Percentiles rank a stretch among this genome's conserved stretches.
phyloP scores from a whole-genome alignment of 495 filamentous ascomycete species.

The Rostrohypoxylon terebratum region DNA sequence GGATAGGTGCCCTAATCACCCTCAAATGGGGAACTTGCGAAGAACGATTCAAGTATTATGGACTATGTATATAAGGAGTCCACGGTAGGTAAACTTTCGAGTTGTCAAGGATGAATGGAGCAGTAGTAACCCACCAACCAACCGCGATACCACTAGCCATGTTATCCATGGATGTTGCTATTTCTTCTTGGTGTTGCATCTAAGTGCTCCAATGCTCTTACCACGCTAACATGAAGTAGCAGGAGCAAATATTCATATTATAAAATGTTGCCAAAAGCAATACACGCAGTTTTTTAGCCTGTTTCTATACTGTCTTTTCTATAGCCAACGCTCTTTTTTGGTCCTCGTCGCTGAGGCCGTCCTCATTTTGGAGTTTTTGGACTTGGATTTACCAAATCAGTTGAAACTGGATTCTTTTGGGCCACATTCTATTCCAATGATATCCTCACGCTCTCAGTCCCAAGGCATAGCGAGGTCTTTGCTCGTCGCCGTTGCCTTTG shows the following conservation, averaged over 20 bases:
- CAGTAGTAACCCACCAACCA: not conserved
- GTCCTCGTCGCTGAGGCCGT: slow-evolving; percentile 19
- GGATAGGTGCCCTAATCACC: too few species aligned
- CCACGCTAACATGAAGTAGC: not conserved
- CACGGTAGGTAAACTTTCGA: not conserved
- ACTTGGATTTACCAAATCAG: slow-evolving; percentile 45
- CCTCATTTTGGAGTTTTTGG: slow-evolving; percentile 51
- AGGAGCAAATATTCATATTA: not conserved
- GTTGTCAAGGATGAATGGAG: not conserved
- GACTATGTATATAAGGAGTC: not conserved
- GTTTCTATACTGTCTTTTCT: slow-evolving; percentile 3
- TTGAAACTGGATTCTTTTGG: slow-evolving; percentile 39
- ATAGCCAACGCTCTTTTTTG: slow-evolving; percentile 15
- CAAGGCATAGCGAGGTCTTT: slow-evolving; percentile 35
- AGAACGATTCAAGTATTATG: too few species aligned
- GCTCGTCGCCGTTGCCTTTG: slow-evolving; percentile 17
- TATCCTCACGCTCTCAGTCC: slow-evolving; percentile 29
- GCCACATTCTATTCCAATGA: slow-evolving; percentile 27
- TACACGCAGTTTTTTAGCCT: not conserved
- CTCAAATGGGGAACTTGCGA: too few species aligned
- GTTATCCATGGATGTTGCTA: too few species aligned
- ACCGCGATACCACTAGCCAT: not conserved
- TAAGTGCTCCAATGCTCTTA: not conserved
- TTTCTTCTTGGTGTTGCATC: not conserved
- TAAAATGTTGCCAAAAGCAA: not conserved